A percentile compares a stretch with the other conserved stretches of the same genome.
Evolutionary conservation across 768 basidiomycete genomes (phyloP).

Genomic region (Agaricus sinodeliciosus): DNA sequence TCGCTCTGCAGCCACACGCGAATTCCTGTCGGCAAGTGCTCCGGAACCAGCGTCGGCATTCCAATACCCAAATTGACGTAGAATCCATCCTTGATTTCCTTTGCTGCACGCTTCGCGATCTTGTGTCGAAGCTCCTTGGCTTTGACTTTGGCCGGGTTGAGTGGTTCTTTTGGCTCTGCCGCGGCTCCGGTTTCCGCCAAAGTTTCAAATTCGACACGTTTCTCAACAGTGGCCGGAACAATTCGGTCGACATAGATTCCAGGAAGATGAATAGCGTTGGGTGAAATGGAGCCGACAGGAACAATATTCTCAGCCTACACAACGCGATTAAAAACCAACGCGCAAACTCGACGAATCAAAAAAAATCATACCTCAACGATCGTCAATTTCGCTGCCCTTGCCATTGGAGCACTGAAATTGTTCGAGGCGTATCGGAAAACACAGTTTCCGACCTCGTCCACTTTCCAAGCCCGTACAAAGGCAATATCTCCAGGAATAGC

Average conservation of each 20-base stretch:
- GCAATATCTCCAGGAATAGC: slow-evolving; percentile 79
- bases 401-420: slow-evolving; percentile 86
- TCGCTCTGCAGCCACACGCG: slow-evolving; percentile 90
- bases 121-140: slow-evolving; percentile 55
- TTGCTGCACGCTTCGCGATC: slow-evolving; percentile 83
- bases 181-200: slow-evolving; percentile 45
- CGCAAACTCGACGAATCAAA: background rate
- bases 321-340: background rate
- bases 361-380: slow-evolving; percentile 69
- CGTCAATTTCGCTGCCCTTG: slow-evolving; percentile 80
- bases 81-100: slow-evolving; percentile 83
- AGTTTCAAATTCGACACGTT: slow-evolving; percentile 71
- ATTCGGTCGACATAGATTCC: slow-evolving; percentile 89
- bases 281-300: slow-evolving; percentile 72
- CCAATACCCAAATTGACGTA: slow-evolving; percentile 89
- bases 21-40: slow-evolving; percentile 64
- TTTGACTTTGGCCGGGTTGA: slow-evolving; percentile 44
- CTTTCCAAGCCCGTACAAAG: slow-evolving; percentile 88
- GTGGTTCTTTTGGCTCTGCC: slow-evolving; percentile 12
- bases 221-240: slow-evolving; percentile 68
- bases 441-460: slow-evolving; percentile 85
- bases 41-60: slow-evolving; percentile 86
- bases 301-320: slow-evolving; percentile 83
- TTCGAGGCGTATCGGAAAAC: slow-evolving; percentile 89
- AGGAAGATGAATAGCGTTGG: slow-evolving; percentile 76